Conservation (phyloP, 495 filamentous ascomycete species). For the Neurospora hispaniola region DNA sequence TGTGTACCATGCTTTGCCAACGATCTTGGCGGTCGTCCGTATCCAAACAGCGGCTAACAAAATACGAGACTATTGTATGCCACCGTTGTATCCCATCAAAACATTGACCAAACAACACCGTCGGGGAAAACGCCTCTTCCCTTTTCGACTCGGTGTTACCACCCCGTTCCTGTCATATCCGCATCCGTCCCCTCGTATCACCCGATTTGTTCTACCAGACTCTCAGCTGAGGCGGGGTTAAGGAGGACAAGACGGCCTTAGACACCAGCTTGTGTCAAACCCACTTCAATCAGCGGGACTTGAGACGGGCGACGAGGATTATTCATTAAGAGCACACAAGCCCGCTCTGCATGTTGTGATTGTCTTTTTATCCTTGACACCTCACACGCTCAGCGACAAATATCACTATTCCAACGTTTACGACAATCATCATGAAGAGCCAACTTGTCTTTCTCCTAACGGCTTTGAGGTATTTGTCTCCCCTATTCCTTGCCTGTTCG, state of each 20-base stretch:
- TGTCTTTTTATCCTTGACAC: background rate
- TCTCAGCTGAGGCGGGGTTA: background rate
- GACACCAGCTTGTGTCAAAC: background rate
- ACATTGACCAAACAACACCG: background rate
- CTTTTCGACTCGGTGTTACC: background rate
- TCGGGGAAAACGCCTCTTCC: background rate
- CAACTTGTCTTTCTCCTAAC: background rate
- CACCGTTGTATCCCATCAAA: background rate
- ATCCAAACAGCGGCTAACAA: background rate
- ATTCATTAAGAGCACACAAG: background rate
- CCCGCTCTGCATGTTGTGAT: background rate
- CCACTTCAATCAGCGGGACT: background rate
- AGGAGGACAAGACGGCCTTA: background rate
- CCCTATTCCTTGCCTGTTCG: background rate
- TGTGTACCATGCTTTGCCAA: background rate
- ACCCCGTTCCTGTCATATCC: background rate
- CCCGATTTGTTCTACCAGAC: background rate
- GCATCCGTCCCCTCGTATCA: background rate
- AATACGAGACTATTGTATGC: background rate
- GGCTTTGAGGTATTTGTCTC: background rate
- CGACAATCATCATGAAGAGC: background rate
- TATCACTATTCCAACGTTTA: background rate
- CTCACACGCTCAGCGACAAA: background rate
- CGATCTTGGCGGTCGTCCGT: background rate
- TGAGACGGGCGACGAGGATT: background rate